Percentiles rank a stretch among this genome's conserved stretches.
These are phyloP conservation scores for Vitis hybrid DNA, from an alignment of 177 flowering plant genomes.

Conservation along the genomic window DNA sequence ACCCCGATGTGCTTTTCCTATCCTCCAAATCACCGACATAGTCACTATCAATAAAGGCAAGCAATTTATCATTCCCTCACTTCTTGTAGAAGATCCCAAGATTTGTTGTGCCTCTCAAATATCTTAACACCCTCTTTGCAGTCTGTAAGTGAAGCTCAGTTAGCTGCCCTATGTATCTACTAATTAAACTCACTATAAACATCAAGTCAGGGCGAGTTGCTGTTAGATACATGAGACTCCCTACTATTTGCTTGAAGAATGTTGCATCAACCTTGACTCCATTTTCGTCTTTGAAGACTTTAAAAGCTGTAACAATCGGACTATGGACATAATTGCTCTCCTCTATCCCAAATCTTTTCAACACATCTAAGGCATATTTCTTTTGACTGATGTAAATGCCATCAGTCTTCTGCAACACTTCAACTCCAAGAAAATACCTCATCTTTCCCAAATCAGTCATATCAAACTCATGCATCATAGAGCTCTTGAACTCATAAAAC, in stretches of 20 bases:
- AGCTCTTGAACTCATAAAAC: background rate
- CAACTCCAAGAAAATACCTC: background rate
- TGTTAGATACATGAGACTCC: background rate
- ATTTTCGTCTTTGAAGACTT: background rate
- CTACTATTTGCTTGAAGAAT: background rate
- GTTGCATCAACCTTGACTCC: constrained; percentile 1
- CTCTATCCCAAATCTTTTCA: background rate
- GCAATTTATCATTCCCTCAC: no score
- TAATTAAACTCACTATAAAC: background rate
- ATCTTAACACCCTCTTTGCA: constrained; percentile 6
- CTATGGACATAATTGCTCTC: background rate
- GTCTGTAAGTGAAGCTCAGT: background rate
- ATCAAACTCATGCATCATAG: background rate
- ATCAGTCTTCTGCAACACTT: background rate
- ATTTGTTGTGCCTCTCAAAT: background rate
- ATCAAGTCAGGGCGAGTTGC: background rate
- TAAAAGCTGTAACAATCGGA: no score
- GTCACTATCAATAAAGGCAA: no score
- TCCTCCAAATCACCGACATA: no score
- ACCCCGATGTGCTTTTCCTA: no score
- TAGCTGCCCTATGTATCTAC: background rate
- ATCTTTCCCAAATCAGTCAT: no score
- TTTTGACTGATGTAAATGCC: background rate
- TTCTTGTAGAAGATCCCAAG: background rate
- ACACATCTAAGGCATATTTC: background rate